A percentile compares a stretch with the other conserved stretches of the same genome.
Evolutionary conservation across 371 early-diverging fungal species (phyloP).

Genomic region (Aphelidium insulamus): DNA sequence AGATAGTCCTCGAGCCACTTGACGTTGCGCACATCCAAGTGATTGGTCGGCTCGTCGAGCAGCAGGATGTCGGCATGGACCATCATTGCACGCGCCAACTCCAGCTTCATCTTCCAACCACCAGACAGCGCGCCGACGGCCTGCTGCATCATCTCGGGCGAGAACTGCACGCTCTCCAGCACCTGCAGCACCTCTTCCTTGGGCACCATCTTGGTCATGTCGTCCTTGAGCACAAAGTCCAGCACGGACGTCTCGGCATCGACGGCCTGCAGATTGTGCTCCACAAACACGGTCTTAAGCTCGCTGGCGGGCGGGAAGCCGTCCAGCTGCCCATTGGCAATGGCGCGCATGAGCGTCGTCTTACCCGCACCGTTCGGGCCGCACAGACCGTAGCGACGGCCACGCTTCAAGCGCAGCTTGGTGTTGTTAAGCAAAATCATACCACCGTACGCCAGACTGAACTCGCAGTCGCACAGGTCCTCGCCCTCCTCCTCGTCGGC

Average conservation of each 20-base stretch:
- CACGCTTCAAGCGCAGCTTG: slow-evolving; percentile 41
- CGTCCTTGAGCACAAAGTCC: slow-evolving; percentile 31
- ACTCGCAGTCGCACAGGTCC: slow-evolving; percentile 54
- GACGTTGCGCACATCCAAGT: slow-evolving; percentile 59
- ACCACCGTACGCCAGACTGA: slow-evolving; percentile 57
- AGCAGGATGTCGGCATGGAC: slow-evolving; percentile 62
- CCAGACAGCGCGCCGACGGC: slow-evolving; percentile 45
- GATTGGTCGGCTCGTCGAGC: slow-evolving; percentile 82
- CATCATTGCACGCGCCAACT: slow-evolving; percentile 63
- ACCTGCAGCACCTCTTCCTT: slow-evolving; percentile 27
- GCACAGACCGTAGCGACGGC: slow-evolving; percentile 59
- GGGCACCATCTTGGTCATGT: slow-evolving; percentile 16
- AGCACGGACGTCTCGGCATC: slow-evolving; percentile 36
- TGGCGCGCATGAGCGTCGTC: slow-evolving; percentile 62
- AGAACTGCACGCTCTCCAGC: slow-evolving; percentile 36
- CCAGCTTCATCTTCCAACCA: slow-evolving; percentile 78
- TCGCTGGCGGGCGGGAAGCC: slow-evolving; percentile 49
- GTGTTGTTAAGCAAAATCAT: slow-evolving; percentile 59
- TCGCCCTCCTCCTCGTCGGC: slow-evolving; percentile 43
- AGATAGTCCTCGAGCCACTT: slow-evolving; percentile 65
- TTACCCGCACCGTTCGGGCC: slow-evolving; percentile 76
- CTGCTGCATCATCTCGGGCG: slow-evolving; percentile 24
- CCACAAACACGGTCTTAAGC: slow-evolving; percentile 43
- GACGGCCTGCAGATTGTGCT: slow-evolving; percentile 52
- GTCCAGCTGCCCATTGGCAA: slow-evolving; percentile 45